Conservation (phyloP, 306 rosid species). For the Gastrolobium bilobum region DNA sequence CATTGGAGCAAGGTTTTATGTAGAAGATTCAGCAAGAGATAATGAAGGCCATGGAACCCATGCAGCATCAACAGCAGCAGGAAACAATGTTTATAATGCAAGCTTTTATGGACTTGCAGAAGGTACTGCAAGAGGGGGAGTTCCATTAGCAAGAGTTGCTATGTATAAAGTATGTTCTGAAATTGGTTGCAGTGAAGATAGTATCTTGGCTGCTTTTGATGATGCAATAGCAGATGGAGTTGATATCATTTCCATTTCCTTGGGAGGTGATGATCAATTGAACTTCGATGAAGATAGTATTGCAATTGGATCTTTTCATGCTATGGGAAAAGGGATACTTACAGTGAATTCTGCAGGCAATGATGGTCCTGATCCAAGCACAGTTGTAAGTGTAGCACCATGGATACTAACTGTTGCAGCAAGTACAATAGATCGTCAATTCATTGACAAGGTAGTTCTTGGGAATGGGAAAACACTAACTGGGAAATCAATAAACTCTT, state of each 20-base stretch:
- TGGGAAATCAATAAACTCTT: neutral
- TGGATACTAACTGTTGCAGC: neutral
- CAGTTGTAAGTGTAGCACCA: neutral
- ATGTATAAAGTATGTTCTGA: neutral
- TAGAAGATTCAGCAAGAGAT: constrained; percentile 29
- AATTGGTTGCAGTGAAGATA: neutral
- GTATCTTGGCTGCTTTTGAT: constrained; percentile 54
- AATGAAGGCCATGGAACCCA: constrained; percentile 46
- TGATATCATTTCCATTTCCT: constrained; percentile 46
- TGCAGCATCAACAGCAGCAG: constrained; percentile 45
- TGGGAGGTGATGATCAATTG: rapidly evolving
- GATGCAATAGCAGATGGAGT: constrained; percentile 65
- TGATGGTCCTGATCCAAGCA: neutral
- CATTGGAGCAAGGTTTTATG: constrained; percentile 40
- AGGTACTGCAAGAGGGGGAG: constrained; percentile 43
- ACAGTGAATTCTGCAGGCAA: constrained; percentile 16
- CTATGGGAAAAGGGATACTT: constrained; percentile 19
- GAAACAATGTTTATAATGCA: constrained; percentile 13
- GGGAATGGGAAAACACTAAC: neutral
- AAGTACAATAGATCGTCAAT: neutral
- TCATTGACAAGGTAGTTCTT: constrained; percentile 3
- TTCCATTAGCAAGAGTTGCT: constrained; percentile 40
- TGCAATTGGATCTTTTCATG: constrained; percentile 35
- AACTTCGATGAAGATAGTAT: neutral
- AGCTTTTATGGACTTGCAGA: constrained; percentile 36